phyloP scores from a whole-genome alignment of 164 flowering plant species.

The Euptelea pleiosperma region DNA sequence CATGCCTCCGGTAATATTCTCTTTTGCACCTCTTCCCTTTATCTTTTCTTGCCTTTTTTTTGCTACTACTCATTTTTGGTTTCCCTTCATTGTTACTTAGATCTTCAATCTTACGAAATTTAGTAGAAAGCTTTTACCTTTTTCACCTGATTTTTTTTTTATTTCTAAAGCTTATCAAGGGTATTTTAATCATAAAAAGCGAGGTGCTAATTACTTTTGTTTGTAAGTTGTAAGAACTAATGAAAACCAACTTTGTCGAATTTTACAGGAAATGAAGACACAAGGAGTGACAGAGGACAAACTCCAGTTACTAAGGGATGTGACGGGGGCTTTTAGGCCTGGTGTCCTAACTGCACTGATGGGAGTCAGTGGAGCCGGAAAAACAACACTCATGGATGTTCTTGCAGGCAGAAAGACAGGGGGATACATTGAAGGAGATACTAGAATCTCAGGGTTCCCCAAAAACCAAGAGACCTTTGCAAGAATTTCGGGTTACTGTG shows the following conservation, averaged over 20 bases:
- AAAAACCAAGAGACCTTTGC: conserved; percentile 93
- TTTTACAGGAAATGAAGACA: conserved; percentile 27
- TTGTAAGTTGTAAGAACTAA: not conserved
- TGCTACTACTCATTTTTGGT: not conserved
- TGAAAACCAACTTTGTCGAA: not conserved
- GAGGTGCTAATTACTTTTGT: no score
- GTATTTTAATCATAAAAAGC: no score
- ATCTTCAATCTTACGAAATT: not conserved
- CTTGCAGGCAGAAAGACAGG: conserved; percentile 60
- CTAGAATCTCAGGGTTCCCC: conserved; percentile 79
- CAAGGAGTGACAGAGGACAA: conserved; percentile 24
- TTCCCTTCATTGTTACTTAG: not conserved
- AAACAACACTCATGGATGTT: conserved; percentile 50
- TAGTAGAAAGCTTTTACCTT: not conserved
- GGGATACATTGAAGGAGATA: conserved; percentile 72
- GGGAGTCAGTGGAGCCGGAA: conserved; percentile 91
- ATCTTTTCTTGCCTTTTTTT: not conserved
- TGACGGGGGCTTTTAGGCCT: conserved; percentile 35
- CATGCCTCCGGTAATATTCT: conserved; percentile 72
- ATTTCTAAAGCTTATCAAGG: no score
- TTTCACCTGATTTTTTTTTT: no score
- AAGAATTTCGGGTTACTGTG: conserved; percentile 58
- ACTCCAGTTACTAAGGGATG: conserved; percentile 24
- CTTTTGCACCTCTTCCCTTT: no score
- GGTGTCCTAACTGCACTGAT: conserved; percentile 33